phyloP scores from a whole-genome alignment of 352 stramenopile genomes.

The Phytophthora agathidicida region DNA sequence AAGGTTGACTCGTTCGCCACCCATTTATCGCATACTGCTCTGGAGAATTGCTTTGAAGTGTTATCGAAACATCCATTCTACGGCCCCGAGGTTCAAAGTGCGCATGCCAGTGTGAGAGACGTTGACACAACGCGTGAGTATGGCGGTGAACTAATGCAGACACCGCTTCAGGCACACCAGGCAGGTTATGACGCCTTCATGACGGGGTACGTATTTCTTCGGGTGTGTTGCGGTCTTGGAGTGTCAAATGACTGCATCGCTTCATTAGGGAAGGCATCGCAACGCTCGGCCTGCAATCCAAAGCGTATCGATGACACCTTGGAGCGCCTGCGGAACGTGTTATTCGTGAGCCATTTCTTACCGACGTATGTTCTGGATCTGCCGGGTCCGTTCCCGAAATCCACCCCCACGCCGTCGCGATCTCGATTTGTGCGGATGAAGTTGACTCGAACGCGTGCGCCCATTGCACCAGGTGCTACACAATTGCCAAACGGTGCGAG shows the following conservation, averaged over 20 bases:
- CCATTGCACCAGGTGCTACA: conserved; percentile 11
- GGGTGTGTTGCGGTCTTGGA: conserved; percentile 61
- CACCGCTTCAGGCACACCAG: conserved; percentile 61
- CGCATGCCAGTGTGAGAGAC: conserved; percentile 15
- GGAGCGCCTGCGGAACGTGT: conserved; percentile 47
- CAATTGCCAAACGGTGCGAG: conserved; percentile 15
- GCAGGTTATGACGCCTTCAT: conserved; percentile 84
- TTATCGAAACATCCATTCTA: conserved; percentile 74
- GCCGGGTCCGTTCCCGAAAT: conserved; percentile 49
- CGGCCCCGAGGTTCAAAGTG: conserved; percentile 47
- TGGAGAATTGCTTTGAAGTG: conserved; percentile 70
- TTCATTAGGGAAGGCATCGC: conserved; percentile 21
- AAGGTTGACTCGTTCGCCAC: conserved; percentile 60
- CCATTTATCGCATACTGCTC: conserved; percentile 60
- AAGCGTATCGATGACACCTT: conserved; percentile 16
- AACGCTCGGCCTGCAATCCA: neutral
- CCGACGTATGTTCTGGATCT: conserved; percentile 52
- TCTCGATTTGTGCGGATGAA: conserved; percentile 59
- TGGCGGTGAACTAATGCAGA: conserved; percentile 15
- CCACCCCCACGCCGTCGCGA: conserved; percentile 53
- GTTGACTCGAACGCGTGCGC: conserved; percentile 53
- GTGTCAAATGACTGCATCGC: conserved; percentile 62
- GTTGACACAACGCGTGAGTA: conserved; percentile 8
- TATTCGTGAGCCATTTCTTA: conserved; percentile 72
- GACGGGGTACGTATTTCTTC: conserved; percentile 79